These are phyloP conservation scores for Zizania latifolia DNA, from an alignment of 176 grass and related monocot species.

Conservation along the genomic window DNA sequence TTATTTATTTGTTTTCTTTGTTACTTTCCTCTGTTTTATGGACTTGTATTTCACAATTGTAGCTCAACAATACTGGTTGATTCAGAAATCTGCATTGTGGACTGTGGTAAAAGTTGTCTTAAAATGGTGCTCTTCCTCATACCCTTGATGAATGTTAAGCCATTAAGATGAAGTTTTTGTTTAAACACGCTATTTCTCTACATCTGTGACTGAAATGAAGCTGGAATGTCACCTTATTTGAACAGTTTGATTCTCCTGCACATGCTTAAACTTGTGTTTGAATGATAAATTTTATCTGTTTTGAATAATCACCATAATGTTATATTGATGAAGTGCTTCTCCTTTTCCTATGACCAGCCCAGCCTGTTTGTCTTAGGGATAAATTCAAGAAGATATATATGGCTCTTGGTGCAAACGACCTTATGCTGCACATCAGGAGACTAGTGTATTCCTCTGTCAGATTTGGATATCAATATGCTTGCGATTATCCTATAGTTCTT, in stretches of 20 bases:
- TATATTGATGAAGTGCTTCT: slow-evolving; percentile 13
- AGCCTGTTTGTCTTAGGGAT: background rate
- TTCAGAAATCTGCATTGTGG: background rate
- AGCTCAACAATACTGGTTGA: background rate
- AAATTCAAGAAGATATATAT: slow-evolving; percentile 27
- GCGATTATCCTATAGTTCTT: slow-evolving; percentile 29
- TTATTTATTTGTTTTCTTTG: background rate
- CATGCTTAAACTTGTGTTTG: background rate
- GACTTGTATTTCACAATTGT: background rate
- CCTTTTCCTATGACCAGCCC: background rate
- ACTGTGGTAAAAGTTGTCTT: too few relatives aligned
- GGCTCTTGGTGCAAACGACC: slow-evolving; percentile 20
- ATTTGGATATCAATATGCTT: slow-evolving; percentile 28
- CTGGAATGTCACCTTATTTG: background rate
- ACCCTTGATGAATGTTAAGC: background rate
- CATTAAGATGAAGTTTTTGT: background rate
- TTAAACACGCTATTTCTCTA: background rate
- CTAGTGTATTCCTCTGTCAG: slow-evolving; percentile 29
- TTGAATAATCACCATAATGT: background rate
- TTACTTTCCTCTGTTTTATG: background rate
- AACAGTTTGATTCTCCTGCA: background rate
- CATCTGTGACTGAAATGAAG: background rate
- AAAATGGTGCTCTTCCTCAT: background rate
- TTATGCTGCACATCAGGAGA: slow-evolving; percentile 26
- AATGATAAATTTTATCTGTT: background rate